Evolutionary conservation across 805 yeast genomes (phyloP), one percentile per base, ranked within the genome.

Genomic region (Candida insectorum): DNA sequence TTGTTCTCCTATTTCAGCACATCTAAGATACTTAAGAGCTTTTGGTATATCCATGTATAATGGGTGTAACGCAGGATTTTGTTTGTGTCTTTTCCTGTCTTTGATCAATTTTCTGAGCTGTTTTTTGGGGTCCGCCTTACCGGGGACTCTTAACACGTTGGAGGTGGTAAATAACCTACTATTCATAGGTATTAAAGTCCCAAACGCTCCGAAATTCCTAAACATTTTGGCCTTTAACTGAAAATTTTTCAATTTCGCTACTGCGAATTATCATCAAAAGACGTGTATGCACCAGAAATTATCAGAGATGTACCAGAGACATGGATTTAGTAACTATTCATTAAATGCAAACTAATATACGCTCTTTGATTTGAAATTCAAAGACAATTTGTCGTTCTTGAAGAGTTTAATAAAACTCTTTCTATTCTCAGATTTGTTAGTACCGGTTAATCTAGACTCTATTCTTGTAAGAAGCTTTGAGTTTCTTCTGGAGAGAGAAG

Each of bases 1-100:
- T 2, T 91, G 77, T 51, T 84, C 77, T 4, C 98, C 97, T 4
- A 88, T 94, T 58, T 88, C 96, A 4, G 88, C 77, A 0, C 97
- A 96, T 43, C 96, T 71, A 36, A 91, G 54, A 51, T 79, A 88
- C 48, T 84, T 72, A 56, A 87, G 58, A 1, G 97, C 96, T 19
- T 64, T 58, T 5, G 84, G 75, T 6, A 87, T 69, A 31, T 76
- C 79, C 83, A 85, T 77, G 52, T 77, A 81, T 34, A 83, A 64
- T 2, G 89, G 89, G 32, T 70, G 69, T 10, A 43, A 59, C 54
- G 45, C 61, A 38, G 69, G 71, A 40, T 56, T 80, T 30, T 48
- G 55, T 37, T 55, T 56, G 41, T 52, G 48, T 41, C 49, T 52
- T 26, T 32, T 42, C 37, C 49, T 56, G 26, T 47, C 40, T 14